Evolutionary conservation across 805 yeast genomes (phyloP).

Genomic region (Brettanomyces bruxellensis): DNA sequence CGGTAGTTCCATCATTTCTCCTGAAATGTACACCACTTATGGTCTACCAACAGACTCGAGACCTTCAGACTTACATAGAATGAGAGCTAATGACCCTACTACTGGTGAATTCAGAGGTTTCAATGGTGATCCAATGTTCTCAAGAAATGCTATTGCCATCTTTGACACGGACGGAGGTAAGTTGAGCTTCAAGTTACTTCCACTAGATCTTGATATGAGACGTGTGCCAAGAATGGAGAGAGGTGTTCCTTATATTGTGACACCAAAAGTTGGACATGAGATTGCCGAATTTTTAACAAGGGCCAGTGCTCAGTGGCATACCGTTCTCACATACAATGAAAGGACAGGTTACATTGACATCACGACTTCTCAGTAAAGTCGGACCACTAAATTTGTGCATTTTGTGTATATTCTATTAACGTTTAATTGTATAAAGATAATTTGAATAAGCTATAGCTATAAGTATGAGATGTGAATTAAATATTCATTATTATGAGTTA

Average conservation of each 20-base stretch:
- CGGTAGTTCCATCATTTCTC: slow-evolving; percentile 18
- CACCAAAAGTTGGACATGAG: slow-evolving; percentile 7
- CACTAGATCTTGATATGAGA: slow-evolving; percentile 19
- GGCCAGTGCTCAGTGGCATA: slow-evolving; percentile 6
- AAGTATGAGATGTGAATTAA: too few relatives aligned
- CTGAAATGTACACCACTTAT: slow-evolving; percentile 20
- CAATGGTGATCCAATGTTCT: slow-evolving; percentile 17
- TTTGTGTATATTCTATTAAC: too few relatives aligned
- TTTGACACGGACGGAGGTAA: slow-evolving; percentile 14
- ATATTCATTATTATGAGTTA: too few relatives aligned
- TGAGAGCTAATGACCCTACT: slow-evolving; percentile 16
- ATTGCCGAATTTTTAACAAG: neutral
- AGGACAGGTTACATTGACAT: slow-evolving; percentile 14
- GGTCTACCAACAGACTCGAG: slow-evolving; percentile 16
- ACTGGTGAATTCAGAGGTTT: slow-evolving; percentile 20
- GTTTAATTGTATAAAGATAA: too few relatives aligned
- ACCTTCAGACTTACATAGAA: slow-evolving; percentile 21
- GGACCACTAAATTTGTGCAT: too few relatives aligned
- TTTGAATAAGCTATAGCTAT: too few relatives aligned
- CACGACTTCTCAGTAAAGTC: too few relatives aligned
- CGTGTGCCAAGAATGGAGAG: slow-evolving; percentile 16
- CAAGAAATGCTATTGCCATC: slow-evolving; percentile 19
- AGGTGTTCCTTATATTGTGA: slow-evolving; percentile 20
- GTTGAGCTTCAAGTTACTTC: slow-evolving; percentile 12
- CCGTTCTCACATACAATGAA: slow-evolving; percentile 14